Base-by-base conservation (phyloP, 1,284 basidiomycete species). In the Pseudomicrostroma phylloplanum region DNA sequence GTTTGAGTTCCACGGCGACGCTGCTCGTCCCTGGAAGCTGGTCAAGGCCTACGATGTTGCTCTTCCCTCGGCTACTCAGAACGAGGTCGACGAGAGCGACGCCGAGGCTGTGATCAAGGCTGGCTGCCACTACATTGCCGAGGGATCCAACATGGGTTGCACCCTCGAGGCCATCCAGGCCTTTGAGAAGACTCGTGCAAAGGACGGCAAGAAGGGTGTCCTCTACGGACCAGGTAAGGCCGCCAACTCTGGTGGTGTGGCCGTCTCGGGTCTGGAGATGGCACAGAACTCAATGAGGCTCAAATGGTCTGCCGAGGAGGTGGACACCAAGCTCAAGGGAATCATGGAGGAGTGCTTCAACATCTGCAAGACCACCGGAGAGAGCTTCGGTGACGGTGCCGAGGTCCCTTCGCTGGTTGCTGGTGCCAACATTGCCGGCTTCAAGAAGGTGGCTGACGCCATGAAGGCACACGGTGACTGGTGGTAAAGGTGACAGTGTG, bases 371-470 rank as follows among this genome's bases (percentile, higher is more conserved):
- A 74, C 67, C 46, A 85, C 84, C 65, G 88, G 86, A 60, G 81
- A 84, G 49, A 55, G 60, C 21, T 59, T 66, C 49, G 57, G 46
- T 11, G 61, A 67, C 46, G 25, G 25, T 12, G 56, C n/a, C 11
- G 64, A 67, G 59, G 25, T 74, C 4, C 87, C 87, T 7, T 86
- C 84, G 62, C 82, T 89, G 65, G 83, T 89, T 51, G 81, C 82
- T 41, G 88, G 88, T 57, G 87, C 88, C 72, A 90, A 90, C 82
- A 86, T 89, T 59, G 87, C 87, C 64, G 88, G 87, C 8, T 89
- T 89, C 81, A 76, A 74, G 42, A 69, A 69, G 63, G 73, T 75
- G 2, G 71, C 72, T 7, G 70, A 75, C 60, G 73, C 73, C 19
- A 72, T 72, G 70, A 62, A 53, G 40, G 58, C 65, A 53, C 73